phyloP scores from a whole-genome alignment of 2,329 filamentous ascomycete genomes.

The Rachicladosporium sp. region DNA sequence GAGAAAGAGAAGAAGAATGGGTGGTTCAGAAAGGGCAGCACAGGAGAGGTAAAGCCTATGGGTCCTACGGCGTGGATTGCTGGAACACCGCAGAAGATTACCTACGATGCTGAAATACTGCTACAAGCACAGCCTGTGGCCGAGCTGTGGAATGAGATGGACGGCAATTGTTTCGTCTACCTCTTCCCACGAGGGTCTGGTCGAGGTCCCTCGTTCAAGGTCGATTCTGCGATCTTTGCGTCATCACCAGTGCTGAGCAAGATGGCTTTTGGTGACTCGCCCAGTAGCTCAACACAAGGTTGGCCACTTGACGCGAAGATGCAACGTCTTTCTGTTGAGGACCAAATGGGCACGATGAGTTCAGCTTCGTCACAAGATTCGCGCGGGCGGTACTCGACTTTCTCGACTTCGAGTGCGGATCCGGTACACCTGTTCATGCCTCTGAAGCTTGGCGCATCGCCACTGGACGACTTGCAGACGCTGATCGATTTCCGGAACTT shows the following conservation, averaged over 20 bases:
- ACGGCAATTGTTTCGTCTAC: slow-evolving; percentile 50
- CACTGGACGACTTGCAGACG: slow-evolving; percentile 40
- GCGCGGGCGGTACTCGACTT: slow-evolving; percentile 34
- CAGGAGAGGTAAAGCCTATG: slow-evolving; percentile 22
- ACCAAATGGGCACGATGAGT: slow-evolving; percentile 11
- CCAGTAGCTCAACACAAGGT: slow-evolving; percentile 24
- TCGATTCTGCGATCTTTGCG: slow-evolving; percentile 47
- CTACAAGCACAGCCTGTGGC: slow-evolving; percentile 40
- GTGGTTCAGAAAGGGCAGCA: slow-evolving; percentile 21
- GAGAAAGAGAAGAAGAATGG: slow-evolving; percentile 21
- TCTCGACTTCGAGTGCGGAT: slow-evolving; percentile 23
- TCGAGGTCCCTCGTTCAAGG: slow-evolving; percentile 47
- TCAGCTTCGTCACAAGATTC: slow-evolving; percentile 23
- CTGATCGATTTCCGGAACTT: slow-evolving; percentile 50
- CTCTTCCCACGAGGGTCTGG: slow-evolving; percentile 46
- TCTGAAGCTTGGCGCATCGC: slow-evolving; percentile 33
- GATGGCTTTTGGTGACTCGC: slow-evolving; percentile 42
- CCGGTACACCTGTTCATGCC: slow-evolving; percentile 46
- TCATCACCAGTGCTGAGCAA: slow-evolving; percentile 44
- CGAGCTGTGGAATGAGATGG: slow-evolving; percentile 48
- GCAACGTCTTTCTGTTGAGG: slow-evolving; percentile 18
- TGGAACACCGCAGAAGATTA: slow-evolving; percentile 42
- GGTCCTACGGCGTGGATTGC: slow-evolving; percentile 45
- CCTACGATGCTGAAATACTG: slow-evolving; percentile 43
- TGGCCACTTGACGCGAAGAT: slow-evolving; percentile 16